Percentiles rank a stretch among this genome's conserved stretches.
Conservation (phyloP, 495 filamentous ascomycete genomes). For the Baudoinia panamericana region DNA sequence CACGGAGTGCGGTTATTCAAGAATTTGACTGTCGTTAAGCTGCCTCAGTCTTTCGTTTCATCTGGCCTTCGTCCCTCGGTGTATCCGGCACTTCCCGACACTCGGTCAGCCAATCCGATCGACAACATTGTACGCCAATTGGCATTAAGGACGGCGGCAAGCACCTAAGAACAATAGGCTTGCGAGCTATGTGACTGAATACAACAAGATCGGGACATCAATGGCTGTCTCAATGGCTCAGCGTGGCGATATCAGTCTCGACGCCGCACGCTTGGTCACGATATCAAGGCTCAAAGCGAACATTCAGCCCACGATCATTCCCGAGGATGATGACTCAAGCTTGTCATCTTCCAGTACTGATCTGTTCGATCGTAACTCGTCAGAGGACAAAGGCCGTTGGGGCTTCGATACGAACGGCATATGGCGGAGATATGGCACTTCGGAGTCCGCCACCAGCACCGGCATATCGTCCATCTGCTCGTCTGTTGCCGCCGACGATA, state of each 20-base stretch:
- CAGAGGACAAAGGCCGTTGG: constrained; percentile 8
- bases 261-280: neutral
- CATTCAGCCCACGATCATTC: neutral
- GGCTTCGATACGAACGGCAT: constrained; percentile 8
- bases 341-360: constrained; percentile 17
- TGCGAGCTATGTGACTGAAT: neutral
- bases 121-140: neutral
- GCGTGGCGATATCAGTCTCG: constrained; percentile 4
- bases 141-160: neutral
- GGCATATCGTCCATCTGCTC: constrained; percentile 15
- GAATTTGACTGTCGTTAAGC: too few species aligned
- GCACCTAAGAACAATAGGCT: neutral
- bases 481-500: constrained; percentile 12
- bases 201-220: neutral
- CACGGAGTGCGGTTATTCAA: too few species aligned
- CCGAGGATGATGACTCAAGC: constrained; percentile 19
- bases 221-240: constrained; percentile 3
- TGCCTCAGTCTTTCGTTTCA: too few species aligned
- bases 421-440: constrained; percentile 18
- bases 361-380: constrained; percentile 2
- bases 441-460: constrained; percentile 22
- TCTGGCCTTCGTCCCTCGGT: too few species aligned
- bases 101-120: too few species aligned
- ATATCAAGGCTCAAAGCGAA: constrained; percentile 2
- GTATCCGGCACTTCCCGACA: too few species aligned